Evolutionary conservation across 2,329 filamentous ascomycete species (phyloP).

Genomic region (Pestalotiopsis sp.): DNA sequence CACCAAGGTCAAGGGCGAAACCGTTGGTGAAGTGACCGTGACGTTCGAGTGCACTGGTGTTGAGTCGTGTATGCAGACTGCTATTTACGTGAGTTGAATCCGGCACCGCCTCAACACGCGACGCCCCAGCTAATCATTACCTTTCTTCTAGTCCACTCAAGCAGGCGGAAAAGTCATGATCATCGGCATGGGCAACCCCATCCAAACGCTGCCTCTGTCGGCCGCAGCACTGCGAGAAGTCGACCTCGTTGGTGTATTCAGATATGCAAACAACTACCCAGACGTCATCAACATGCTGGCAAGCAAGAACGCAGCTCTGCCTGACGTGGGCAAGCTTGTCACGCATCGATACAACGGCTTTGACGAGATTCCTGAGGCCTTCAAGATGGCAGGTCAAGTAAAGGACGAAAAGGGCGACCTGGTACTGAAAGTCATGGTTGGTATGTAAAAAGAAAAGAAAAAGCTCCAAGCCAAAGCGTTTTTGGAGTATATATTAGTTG

Average conservation of each 20-base stretch:
- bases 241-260: constrained; percentile 77
- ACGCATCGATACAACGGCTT: constrained; percentile 72
- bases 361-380: constrained; percentile 65
- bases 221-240: constrained; percentile 75
- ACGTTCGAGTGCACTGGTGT: constrained; percentile 83
- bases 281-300: constrained; percentile 54
- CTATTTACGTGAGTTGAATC: constrained; percentile 63
- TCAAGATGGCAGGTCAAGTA: constrained; percentile 72
- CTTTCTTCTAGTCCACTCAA: constrained; percentile 50
- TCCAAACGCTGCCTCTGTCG: constrained; percentile 74
- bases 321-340: constrained; percentile 68
- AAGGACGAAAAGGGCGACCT: constrained; percentile 71
- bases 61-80: constrained; percentile 73
- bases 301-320: constrained; percentile 53
- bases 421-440: constrained; percentile 74
- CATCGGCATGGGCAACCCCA: constrained; percentile 78
- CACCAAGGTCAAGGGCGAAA: constrained; percentile 30
- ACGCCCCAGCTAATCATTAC: constrained; percentile 4
- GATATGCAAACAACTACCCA: constrained; percentile 77
- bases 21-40: constrained; percentile 65
- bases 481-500: not conserved
- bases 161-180: constrained; percentile 75
- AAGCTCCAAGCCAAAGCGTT: not conserved
- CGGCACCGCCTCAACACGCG: not conserved
- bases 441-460: constrained; percentile 34